These are phyloP conservation scores for Talaromyces verruculosus DNA, from an alignment of 2,329 filamentous ascomycete genomes.

Conservation along the genomic window DNA sequence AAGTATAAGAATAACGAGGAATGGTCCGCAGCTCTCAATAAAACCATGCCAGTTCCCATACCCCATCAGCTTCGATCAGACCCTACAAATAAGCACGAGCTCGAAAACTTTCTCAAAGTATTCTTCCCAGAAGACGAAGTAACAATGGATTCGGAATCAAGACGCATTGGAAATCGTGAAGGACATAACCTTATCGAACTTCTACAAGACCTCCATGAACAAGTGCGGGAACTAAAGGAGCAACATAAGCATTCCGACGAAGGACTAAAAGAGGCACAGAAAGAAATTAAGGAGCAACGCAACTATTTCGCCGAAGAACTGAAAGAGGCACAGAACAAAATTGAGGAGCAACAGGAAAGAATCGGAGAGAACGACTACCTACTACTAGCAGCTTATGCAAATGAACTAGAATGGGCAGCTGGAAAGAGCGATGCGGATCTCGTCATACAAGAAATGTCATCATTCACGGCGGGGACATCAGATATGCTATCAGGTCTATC, in stretches of 20 bases:
- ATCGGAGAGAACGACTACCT: background rate
- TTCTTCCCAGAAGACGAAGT: constrained; percentile 2
- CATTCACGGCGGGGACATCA: background rate
- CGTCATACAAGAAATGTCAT: background rate
- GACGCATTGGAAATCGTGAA: background rate
- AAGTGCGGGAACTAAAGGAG: background rate
- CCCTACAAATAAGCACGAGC: background rate
- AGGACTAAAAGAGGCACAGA: background rate
- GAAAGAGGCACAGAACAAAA: background rate
- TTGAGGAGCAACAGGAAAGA: background rate
- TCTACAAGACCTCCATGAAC: background rate
- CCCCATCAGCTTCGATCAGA: constrained; percentile 2
- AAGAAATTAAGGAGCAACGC: background rate
- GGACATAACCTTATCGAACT: background rate
- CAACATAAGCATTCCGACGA: background rate
- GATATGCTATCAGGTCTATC: background rate
- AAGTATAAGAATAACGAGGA: background rate
- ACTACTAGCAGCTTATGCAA: background rate
- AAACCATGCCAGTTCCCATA: constrained; percentile 2
- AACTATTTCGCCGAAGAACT: background rate
- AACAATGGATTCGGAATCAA: background rate
- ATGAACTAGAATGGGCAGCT: background rate
- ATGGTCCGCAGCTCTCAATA: background rate
- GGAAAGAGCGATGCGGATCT: background rate
- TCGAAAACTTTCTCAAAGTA: constrained; percentile 6